These are phyloP conservation scores for Anisodus acutangulus DNA, from an alignment of 257 asterid species.

Conservation along the genomic window DNA sequence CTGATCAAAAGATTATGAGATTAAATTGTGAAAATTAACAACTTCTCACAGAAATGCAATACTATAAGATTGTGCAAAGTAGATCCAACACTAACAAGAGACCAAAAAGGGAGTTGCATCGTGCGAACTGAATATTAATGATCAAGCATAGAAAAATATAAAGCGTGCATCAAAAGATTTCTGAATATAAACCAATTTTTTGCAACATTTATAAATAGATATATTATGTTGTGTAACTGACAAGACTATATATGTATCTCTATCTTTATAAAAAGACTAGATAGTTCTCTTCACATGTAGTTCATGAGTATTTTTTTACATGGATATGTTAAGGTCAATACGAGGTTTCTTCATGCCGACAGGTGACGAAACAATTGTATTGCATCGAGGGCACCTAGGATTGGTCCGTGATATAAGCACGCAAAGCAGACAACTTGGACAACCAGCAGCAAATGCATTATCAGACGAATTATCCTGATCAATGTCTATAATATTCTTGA, in stretches of 20 bases:
- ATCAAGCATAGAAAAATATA: too few relatives aligned
- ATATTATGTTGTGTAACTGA: slow-evolving; percentile 43
- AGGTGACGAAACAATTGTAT: slow-evolving; percentile 53
- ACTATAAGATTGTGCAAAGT: too few relatives aligned
- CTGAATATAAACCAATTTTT: too few relatives aligned
- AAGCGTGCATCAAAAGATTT: too few relatives aligned
- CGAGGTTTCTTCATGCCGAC: slow-evolving; percentile 62
- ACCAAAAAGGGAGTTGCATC: too few relatives aligned
- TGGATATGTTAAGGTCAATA: slow-evolving; percentile 73
- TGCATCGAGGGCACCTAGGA: slow-evolving; percentile 80
- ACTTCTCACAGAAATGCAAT: too few relatives aligned
- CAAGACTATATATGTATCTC: slow-evolving; percentile 26
- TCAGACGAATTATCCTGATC: neutral
- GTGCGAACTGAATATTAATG: too few relatives aligned
- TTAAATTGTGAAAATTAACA: too few relatives aligned
- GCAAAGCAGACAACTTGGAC: slow-evolving; percentile 69
- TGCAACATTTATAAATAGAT: neutral
- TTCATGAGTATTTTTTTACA: slow-evolving; percentile 37
- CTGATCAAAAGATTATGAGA: too few relatives aligned
- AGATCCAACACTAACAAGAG: too few relatives aligned
- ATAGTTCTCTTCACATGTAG: slow-evolving; percentile 18
- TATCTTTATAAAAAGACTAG: slow-evolving; percentile 50
- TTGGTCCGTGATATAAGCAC: slow-evolving; percentile 59
- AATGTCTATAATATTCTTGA: slow-evolving; percentile 23
- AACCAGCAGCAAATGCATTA: slow-evolving; percentile 64